Base-by-base conservation (phyloP, 805 yeast genomes). In the Yarrowia sp. region DNA sequence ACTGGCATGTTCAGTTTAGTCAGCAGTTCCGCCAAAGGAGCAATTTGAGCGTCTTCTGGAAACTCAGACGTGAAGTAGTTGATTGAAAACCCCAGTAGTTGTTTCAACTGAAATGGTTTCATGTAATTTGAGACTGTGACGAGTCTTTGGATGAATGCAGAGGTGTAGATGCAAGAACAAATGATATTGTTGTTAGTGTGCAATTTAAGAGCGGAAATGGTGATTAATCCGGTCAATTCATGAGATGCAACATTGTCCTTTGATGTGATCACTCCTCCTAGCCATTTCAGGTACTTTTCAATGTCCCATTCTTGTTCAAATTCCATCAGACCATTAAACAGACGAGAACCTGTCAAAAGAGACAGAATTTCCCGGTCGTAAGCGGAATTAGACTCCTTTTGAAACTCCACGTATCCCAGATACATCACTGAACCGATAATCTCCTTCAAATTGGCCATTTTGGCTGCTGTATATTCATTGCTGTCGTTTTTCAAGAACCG, bases 41-140 rank as follows among this genome's bases (percentile, higher is more conserved):
- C 28, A 2, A 58, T n/a, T 10, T 40, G 40, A 8, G 17, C 11
- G 10, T 58, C 51, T 12, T 58, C 40, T 22, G 21, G 4, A 12
- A 40, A 58, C 28, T 8, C n/a, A 7, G 33, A 10, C 1, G n/a
- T 2, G 9, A 54, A 36, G 35, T 38, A 54, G 16, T 14, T 11
- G 5, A 38, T 17, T 2, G 61, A 38, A 14, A 12, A 54, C 1
- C 26, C 24, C 5, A 38, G 19, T 12, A 54, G 2, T 19, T 54
- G 61, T 19, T 54, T 54, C 32, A 19, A 12, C 17, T 54, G 41
- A 16, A 54, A 54, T 17, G 61, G 61, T 19, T 38, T 54, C 26
- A 38, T n/a, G 26, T 38, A 35, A 11, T 38, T 40, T 8, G 41
- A 40, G 12, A 24, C 14, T 4, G 17, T 16, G 1, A 30, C 10